Conservation (phyloP, 305 asterid genomes). For the Andrographis paniculata region DNA sequence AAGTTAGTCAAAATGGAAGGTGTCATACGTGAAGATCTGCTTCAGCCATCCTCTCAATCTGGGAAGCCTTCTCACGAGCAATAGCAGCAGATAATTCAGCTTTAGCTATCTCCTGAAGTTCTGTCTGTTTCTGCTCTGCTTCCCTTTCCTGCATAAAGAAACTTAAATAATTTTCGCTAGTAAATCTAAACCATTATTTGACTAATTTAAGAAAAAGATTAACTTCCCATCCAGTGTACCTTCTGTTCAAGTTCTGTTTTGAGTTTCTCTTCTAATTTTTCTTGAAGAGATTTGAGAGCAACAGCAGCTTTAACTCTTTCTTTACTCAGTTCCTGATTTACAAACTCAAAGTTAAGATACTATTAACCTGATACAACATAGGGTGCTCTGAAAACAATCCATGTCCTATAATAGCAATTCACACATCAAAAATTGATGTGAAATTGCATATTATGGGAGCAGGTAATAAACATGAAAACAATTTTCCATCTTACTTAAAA, state of each 20-base stretch:
- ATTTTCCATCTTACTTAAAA: too few species aligned
- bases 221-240: conserved; percentile 31
- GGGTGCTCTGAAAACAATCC: too few species aligned
- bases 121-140: conserved; percentile 48
- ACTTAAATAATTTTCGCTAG: conserved; percentile 9
- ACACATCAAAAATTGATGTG: too few species aligned
- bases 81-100: conserved; percentile 85
- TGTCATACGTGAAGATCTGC: conserved; percentile 78
- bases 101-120: conserved; percentile 58
- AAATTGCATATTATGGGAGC: too few species aligned
- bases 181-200: neutral
- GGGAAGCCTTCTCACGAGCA: conserved; percentile 92
- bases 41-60: conserved; percentile 93
- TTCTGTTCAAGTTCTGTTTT: conserved; percentile 60
- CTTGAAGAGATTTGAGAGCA: conserved; percentile 82
- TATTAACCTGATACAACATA: too few species aligned
- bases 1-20: conserved; percentile 24
- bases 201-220: conserved; percentile 6
- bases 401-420: too few species aligned
- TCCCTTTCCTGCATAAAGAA: conserved; percentile 55
- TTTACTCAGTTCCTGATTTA: conserved; percentile 63
- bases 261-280: conserved; percentile 56
- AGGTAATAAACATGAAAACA: too few species aligned
- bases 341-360: conserved; percentile 9
- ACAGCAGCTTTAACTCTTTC: conserved; percentile 78